Evolutionary conservation across 257 asterid species (phyloP), one percentile per base, ranked within the genome.

Genomic region (Salvia miltiorrhiza): DNA sequence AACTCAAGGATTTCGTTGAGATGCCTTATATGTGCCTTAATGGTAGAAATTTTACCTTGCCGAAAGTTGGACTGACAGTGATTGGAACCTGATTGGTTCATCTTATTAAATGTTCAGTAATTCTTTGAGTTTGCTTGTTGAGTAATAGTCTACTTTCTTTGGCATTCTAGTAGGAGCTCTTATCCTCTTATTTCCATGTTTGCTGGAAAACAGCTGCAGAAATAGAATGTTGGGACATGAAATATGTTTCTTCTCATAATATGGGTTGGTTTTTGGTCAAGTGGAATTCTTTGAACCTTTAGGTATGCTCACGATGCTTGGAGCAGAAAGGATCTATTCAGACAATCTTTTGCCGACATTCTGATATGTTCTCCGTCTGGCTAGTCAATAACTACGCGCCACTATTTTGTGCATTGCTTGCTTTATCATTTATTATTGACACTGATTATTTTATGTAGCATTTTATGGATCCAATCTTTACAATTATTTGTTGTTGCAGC

Each of bases 401-500:
- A 6, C 33, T 14, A 16, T 26, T 19, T 14, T 13, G 10, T 28
- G 24, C 45, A 1, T 32, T 57, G 16, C 23, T 41, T 62, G 57
- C 8, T 20, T 45, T 61, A 23, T 35, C 30, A 21, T 55, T 3
- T 50, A 16, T 39, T 60, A 45, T 40, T 63, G 58, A 28, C 13
- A 11, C 7, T 30, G 61, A 47, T 9, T 14, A 60, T 17, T 9
- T 48, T 24, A 26, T 69, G 0, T 52, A 9, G 20, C 49, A 24
- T 16, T 14, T 77, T 49, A 7, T 77, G 71, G 24, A 21, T 68
- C 26, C 49, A 39, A 55, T 72, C 30, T 75, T 79, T 70, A 69
- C 72, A 35, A 28, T 65, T 73, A 52, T 77, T 55, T 71, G 33
- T 73, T 69, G 52, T 78, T 85, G 89, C 95, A 91, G 97, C 85